A percentile compares a stretch with the other conserved stretches of the same genome.
Evolutionary conservation across 192 early-diverging fungal species (phyloP).

Genomic region (Dissophora globulifera): DNA sequence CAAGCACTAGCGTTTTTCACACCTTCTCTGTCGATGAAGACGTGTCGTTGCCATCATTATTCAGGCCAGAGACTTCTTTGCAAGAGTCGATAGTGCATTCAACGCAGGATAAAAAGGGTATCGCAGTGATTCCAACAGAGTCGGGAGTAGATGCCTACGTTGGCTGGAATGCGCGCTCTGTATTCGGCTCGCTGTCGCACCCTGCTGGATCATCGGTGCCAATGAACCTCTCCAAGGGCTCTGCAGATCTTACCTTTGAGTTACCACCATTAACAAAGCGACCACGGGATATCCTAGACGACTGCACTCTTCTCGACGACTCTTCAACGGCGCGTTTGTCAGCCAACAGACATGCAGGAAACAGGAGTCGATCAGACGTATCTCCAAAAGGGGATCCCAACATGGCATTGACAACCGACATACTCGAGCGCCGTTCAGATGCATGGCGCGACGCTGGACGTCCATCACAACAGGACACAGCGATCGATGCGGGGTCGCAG

Average conservation of each 20-base stretch:
- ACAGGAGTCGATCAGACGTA: not conserved
- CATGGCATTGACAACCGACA: not conserved
- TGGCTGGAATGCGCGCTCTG: not conserved
- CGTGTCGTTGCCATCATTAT: not conserved
- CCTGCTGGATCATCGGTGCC: not conserved
- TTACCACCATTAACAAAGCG: constrained; percentile 28
- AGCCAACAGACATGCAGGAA: not conserved
- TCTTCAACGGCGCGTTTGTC: not conserved
- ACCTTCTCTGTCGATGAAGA: not conserved
- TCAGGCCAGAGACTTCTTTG: not conserved
- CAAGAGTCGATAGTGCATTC: too few relatives aligned
- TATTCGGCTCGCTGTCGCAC: constrained; percentile 5
- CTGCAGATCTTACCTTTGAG: constrained; percentile 17
- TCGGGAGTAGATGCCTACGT: not conserved
- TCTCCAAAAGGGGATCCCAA: not conserved
- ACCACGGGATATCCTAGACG: constrained; percentile 36
- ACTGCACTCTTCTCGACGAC: not conserved
- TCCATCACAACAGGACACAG: constrained; percentile 1
- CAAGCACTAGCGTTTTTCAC: not conserved
- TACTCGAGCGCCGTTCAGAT: not conserved
- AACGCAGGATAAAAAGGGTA: too few relatives aligned
- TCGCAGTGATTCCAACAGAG: too few relatives aligned
- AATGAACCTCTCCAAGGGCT: not conserved
- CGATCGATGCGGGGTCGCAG: not conserved
- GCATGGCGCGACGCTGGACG: constrained; percentile 25